A percentile compares a stretch with the other conserved stretches of the same genome.
These are phyloP conservation scores for Grosmannia huntii DNA, from an alignment of 2,329 filamentous ascomycete genomes.

Conservation along the genomic window DNA sequence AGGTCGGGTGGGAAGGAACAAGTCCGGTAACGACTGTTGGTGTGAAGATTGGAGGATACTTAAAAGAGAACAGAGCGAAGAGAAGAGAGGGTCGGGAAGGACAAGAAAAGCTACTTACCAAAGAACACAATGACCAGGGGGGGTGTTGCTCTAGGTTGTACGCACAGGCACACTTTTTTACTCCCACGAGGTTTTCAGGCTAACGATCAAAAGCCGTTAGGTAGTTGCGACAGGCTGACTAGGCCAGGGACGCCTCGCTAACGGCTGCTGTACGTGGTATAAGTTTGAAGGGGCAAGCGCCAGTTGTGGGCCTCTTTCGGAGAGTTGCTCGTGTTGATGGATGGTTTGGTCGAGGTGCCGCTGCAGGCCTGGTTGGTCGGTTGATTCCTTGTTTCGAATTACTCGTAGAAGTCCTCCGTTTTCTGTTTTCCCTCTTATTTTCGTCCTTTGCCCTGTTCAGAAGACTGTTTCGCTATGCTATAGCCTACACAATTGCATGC, in stretches of 20 bases:
- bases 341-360: background rate
- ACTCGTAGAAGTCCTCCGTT: background rate
- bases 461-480: background rate
- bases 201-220: constrained; percentile 10
- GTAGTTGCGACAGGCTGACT: constrained; percentile 7
- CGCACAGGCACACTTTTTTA: constrained; percentile 9
- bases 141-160: constrained; percentile 3
- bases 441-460: background rate
- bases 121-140: constrained; percentile 3
- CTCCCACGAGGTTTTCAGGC: constrained; percentile 1
- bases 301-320: constrained; percentile 5
- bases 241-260: constrained; percentile 10
- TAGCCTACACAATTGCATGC: background rate
- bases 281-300: constrained; percentile 11
- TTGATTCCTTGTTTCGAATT: constrained; percentile 2
- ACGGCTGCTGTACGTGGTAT: constrained; percentile 11
- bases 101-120: background rate
- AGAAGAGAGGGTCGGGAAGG: background rate
- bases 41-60: background rate
- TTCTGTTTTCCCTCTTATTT: background rate
- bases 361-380: background rate
- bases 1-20: background rate
- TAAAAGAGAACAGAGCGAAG: background rate
- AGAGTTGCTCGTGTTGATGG: constrained; percentile 3
- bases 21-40: background rate